A percentile compares a stretch with the other conserved stretches of the same genome.
Evolutionary conservation across 23 red algal genomes (phyloP).

Genomic region (Agarophyton chilense): DNA sequence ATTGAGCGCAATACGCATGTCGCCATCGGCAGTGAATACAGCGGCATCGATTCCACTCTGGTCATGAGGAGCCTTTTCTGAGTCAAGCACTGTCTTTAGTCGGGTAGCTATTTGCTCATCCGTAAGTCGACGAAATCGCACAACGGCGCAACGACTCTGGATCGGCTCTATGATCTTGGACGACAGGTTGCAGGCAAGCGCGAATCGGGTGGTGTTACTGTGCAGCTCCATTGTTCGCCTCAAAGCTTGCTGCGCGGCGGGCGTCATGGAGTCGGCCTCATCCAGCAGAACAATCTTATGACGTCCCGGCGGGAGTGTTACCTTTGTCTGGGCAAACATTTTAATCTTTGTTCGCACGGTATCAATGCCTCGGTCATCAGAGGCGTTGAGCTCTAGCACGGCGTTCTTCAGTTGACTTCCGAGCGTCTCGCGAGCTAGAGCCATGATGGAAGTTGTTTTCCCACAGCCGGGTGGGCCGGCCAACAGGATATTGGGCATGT

Average conservation of each 20-base stretch:
- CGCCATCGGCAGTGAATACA: slow-evolving; percentile 97
- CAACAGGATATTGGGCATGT: slow-evolving; percentile 92
- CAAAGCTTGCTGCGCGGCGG: slow-evolving; percentile 94
- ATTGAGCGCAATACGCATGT: slow-evolving; percentile 97
- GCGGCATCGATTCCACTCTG: slow-evolving; percentile 78
- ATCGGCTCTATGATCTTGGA: slow-evolving; percentile 98
- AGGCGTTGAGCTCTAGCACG: slow-evolving; percentile 97
- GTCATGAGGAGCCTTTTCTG: slow-evolving; percentile 79
- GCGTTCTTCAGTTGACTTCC: slow-evolving; percentile 82
- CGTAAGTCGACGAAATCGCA: slow-evolving; percentile 77
- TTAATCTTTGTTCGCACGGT: slow-evolving; percentile 93
- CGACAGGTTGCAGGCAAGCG: slow-evolving; percentile 90
- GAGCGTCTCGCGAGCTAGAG: slow-evolving; percentile 82
- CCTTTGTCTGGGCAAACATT: slow-evolving; percentile 91
- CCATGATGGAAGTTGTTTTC: slow-evolving; percentile 90
- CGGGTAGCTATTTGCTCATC: slow-evolving; percentile 70
- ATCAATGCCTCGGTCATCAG: slow-evolving; percentile 97
- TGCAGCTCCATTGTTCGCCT: slow-evolving; percentile 98
- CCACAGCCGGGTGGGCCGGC: slow-evolving; percentile 91
- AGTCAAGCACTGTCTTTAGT: slow-evolving; percentile 55
- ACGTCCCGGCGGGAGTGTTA: slow-evolving; percentile 82
- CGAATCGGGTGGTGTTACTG: slow-evolving; percentile 89
- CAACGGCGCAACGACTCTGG: slow-evolving; percentile 92
- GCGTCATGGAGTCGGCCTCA: slow-evolving; percentile 98
- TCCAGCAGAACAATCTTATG: slow-evolving; percentile 99